Conservation (phyloP, 2,329 filamentous ascomycete genomes). For the Fusarium fujikuroi region DNA sequence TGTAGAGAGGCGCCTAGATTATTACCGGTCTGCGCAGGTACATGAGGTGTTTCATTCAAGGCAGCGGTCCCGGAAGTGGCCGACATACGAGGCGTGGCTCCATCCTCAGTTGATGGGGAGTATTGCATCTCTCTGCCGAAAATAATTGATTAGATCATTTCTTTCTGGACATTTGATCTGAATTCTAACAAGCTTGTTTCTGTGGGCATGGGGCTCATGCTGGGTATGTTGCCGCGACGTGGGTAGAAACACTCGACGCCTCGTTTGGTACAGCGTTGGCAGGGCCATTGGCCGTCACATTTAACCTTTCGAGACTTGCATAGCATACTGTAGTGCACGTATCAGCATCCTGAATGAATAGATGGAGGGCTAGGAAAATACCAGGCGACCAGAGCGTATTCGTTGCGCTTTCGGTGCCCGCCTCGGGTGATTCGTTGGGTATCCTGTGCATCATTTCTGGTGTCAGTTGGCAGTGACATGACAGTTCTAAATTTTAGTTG, state of each 20-base stretch:
- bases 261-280: neutral
- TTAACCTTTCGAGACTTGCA: neutral
- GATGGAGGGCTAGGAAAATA: neutral
- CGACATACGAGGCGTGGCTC: neutral
- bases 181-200: neutral
- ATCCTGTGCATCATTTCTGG: neutral
- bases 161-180: too few species aligned
- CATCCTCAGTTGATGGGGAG: neutral
- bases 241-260: neutral
- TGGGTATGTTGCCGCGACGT: neutral
- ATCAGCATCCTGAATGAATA: neutral
- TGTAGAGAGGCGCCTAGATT: neutral
- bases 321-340: neutral
- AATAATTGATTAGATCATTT: accelerated
- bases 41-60: accelerated
- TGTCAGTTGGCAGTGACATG: accelerated
- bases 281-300: neutral
- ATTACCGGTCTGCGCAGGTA: accelerated
- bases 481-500: neutral
- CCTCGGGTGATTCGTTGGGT: neutral
- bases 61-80: accelerated
- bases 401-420: neutral
- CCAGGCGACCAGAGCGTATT: neutral
- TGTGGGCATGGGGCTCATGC: neutral
- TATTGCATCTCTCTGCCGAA: accelerated